Evolutionary conservation across 2,329 filamentous ascomycete genomes (phyloP).

Genomic region (Hypoxylon sp.): DNA sequence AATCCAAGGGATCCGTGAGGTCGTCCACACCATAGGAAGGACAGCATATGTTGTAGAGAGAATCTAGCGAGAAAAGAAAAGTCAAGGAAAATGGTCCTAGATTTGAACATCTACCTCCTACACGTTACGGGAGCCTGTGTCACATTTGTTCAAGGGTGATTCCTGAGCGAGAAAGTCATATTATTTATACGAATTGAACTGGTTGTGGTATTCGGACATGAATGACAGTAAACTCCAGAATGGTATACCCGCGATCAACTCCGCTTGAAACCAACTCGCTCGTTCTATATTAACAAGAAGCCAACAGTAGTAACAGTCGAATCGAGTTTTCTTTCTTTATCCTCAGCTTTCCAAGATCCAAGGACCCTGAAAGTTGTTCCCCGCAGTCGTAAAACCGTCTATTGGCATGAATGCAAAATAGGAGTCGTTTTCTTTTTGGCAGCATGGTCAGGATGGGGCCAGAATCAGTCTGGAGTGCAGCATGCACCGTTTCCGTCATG

Average conservation of each 20-base stretch:
- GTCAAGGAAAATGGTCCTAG: not conserved
- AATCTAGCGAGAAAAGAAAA: too few species aligned
- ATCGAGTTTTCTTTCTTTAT: constrained; percentile 34
- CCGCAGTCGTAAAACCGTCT: constrained; percentile 44
- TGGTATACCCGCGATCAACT: constrained; percentile 41
- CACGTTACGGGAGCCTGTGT: not conserved
- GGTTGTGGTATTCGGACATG: constrained; percentile 42
- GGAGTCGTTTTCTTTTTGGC: constrained; percentile 27
- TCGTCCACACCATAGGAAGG: too few species aligned
- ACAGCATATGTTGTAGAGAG: too few species aligned
- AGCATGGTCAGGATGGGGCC: constrained; percentile 6
- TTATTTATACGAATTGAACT: constrained; percentile 47
- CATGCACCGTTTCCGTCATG: not conserved
- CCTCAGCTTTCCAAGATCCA: constrained; percentile 25
- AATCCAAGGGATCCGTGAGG: too few species aligned
- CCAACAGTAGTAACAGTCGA: constrained; percentile 37
- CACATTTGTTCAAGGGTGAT: not conserved
- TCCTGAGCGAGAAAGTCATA: constrained; percentile 27
- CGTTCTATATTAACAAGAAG: constrained; percentile 30
- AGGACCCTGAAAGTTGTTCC: constrained; percentile 36
- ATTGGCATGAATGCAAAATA: constrained; percentile 43
- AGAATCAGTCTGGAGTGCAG: constrained; percentile 4
- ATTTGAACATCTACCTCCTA: not conserved
- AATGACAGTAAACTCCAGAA: constrained; percentile 48
- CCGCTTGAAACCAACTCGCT: constrained; percentile 36